These are phyloP conservation scores for Kwoniella shandongensis DNA, from an alignment of 768 basidiomycete genomes.

Conservation along the genomic window DNA sequence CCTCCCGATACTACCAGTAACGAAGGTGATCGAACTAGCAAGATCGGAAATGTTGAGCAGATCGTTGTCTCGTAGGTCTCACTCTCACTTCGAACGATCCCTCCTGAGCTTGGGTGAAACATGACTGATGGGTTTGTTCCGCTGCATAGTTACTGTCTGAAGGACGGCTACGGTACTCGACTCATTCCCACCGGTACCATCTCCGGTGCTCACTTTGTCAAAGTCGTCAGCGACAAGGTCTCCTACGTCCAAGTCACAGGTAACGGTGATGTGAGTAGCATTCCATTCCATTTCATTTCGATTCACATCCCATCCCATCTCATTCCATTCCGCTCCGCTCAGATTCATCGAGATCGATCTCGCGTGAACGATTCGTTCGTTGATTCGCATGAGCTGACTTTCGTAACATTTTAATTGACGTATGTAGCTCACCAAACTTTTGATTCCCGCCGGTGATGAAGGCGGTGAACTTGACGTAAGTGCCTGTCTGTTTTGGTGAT, in stretches of 20 bases:
- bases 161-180: slow-evolving; percentile 57
- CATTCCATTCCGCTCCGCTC: too few species aligned
- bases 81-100: not conserved
- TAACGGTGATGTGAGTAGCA: slow-evolving; percentile 36
- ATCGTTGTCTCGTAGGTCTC: slow-evolving; percentile 39
- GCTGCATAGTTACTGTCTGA: slow-evolving; percentile 47
- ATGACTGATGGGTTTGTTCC: too few species aligned
- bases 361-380: too few species aligned
- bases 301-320: not conserved
- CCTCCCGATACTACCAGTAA: slow-evolving; percentile 33
- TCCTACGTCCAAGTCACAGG: slow-evolving; percentile 56
- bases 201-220: slow-evolving; percentile 56
- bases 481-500: slow-evolving; percentile 2
- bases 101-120: too few species aligned
- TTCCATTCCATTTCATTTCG: not conserved
- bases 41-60: slow-evolving; percentile 46
- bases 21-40: slow-evolving; percentile 56
- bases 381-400: not conserved
- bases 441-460: slow-evolving; percentile 53
- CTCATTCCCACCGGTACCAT: slow-evolving; percentile 55
- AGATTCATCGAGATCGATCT: too few species aligned
- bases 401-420: not conserved
- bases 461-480: slow-evolving; percentile 56
- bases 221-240: slow-evolving; percentile 51
- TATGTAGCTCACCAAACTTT: slow-evolving; percentile 54